Evolutionary conservation across 2,329 filamentous ascomycete species (phyloP).

Genomic region (Alternaria postmessia): DNA sequence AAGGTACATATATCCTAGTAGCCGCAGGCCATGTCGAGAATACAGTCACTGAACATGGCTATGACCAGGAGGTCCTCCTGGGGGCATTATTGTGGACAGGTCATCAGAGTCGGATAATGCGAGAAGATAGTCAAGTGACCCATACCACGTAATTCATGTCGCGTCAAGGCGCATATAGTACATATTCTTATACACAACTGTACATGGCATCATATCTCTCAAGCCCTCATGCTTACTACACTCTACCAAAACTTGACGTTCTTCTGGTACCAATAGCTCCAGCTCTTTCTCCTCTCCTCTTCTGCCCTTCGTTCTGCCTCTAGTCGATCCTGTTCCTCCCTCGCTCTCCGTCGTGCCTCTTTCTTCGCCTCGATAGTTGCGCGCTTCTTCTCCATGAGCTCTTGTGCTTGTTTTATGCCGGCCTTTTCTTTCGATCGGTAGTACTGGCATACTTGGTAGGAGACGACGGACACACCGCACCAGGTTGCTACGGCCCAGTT

Average conservation of each 20-base stretch:
- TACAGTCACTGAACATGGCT: neutral
- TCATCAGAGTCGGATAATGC: neutral
- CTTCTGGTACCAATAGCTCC: slow-evolving; percentile 49
- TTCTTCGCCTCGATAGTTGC: slow-evolving; percentile 56
- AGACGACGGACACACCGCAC: slow-evolving; percentile 70
- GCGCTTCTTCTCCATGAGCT: slow-evolving; percentile 79
- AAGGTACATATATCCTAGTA: neutral
- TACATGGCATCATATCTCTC: slow-evolving; percentile 12
- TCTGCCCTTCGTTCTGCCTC: slow-evolving; percentile 38
- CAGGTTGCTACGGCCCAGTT: slow-evolving; percentile 90
- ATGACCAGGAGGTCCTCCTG: neutral
- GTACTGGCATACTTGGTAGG: slow-evolving; percentile 86
- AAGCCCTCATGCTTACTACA: neutral
- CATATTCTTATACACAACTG: slow-evolving; percentile 30
- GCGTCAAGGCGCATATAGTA: slow-evolving; percentile 6
- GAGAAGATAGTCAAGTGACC: neutral
- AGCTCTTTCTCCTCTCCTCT: slow-evolving; percentile 47
- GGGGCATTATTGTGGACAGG: neutral
- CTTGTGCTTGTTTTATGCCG: slow-evolving; percentile 85
- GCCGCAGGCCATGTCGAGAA: neutral
- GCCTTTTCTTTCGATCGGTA: slow-evolving; percentile 76
- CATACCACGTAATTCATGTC: neutral
- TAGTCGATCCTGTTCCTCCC: slow-evolving; percentile 53
- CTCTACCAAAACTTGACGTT: slow-evolving; percentile 48
- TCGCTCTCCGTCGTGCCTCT: slow-evolving; percentile 54